Conservation (phyloP, 164 flowering plant genomes). For the Umbellularia californica region DNA sequence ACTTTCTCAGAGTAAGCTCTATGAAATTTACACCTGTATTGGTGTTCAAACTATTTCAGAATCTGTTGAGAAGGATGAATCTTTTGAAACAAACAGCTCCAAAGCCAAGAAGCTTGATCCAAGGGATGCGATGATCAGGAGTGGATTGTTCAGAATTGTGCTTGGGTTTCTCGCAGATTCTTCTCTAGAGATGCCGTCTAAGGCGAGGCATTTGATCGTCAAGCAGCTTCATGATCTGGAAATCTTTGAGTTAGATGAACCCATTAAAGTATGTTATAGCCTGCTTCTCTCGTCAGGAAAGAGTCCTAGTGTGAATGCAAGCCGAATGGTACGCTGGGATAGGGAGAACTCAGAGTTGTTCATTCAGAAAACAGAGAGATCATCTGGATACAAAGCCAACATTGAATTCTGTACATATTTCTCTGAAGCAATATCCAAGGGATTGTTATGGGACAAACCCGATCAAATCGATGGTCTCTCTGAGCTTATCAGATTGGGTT, state of each 20-base stretch:
- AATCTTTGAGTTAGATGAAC: constrained; percentile 38
- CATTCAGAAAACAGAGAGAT: constrained; percentile 33
- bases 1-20: constrained; percentile 29
- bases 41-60: constrained; percentile 54
- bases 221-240: constrained; percentile 30
- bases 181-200: constrained; percentile 27
- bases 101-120: constrained; percentile 23
- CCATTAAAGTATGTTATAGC: constrained; percentile 26
- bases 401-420: constrained; percentile 49
- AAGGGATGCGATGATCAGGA: constrained; percentile 19
- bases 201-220: constrained; percentile 35
- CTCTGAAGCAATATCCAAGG: constrained; percentile 52
- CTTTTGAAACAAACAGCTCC: constrained; percentile 7
- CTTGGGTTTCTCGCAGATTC: constrained; percentile 51
- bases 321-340: constrained; percentile 52
- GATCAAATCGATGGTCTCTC: constrained; percentile 36
- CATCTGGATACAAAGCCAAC: constrained; percentile 21
- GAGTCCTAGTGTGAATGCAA: constrained; percentile 17
- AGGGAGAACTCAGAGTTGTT: constrained; percentile 36
- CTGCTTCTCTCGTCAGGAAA: constrained; percentile 18
- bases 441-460: constrained; percentile 49
- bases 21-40: constrained; percentile 36
- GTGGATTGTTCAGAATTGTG: constrained; percentile 37
- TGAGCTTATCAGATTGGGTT: constrained; percentile 57
- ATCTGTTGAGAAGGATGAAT: constrained; percentile 35